Percentiles rank a stretch among this genome's conserved stretches.
Conservation (phyloP, 2,329 filamentous ascomycete genomes). For the Ambrosiella xylebori region DNA sequence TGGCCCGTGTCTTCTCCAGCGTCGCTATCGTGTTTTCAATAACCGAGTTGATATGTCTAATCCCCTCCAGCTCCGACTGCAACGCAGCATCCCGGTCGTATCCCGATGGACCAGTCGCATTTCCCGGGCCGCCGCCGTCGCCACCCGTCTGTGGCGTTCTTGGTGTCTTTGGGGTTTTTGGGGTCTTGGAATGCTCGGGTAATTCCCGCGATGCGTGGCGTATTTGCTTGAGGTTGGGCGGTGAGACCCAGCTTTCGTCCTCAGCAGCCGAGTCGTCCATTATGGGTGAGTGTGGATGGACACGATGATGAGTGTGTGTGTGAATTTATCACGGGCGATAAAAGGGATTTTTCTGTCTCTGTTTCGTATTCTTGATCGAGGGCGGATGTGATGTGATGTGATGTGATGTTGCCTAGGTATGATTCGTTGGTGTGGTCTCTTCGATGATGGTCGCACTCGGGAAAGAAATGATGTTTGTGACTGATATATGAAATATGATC, state of each 20-base stretch:
- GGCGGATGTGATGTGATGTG: no score
- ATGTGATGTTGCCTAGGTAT: no score
- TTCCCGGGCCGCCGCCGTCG: slow-evolving; percentile 20
- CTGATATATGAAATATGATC: background rate
- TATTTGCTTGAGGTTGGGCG: background rate
- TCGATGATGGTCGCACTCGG: no score
- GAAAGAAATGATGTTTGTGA: background rate
- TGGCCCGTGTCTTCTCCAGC: slow-evolving; percentile 52
- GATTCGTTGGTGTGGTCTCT: no score
- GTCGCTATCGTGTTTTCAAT: slow-evolving; percentile 64
- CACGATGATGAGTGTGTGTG: background rate
- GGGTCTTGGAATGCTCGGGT: slow-evolving; percentile 24
- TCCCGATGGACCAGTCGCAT: slow-evolving; percentile 3
- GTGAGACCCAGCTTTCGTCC: slow-evolving; percentile 29
- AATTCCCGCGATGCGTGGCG: slow-evolving; percentile 19
- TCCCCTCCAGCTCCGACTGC: slow-evolving; percentile 61
- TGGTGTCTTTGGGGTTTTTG: slow-evolving; percentile 31
- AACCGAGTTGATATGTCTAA: slow-evolving; percentile 72
- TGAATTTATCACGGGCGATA: no score
- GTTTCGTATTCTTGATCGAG: background rate
- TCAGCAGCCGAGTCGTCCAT: slow-evolving; percentile 30
- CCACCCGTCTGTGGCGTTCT: slow-evolving; percentile 25
- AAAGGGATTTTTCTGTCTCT: no score
- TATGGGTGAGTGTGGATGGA: background rate
- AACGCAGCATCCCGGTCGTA: slow-evolving; percentile 47